These are phyloP conservation scores for Solanum ahanhuiri DNA, from an alignment of 257 asterid genomes.

Conservation along the genomic window DNA sequence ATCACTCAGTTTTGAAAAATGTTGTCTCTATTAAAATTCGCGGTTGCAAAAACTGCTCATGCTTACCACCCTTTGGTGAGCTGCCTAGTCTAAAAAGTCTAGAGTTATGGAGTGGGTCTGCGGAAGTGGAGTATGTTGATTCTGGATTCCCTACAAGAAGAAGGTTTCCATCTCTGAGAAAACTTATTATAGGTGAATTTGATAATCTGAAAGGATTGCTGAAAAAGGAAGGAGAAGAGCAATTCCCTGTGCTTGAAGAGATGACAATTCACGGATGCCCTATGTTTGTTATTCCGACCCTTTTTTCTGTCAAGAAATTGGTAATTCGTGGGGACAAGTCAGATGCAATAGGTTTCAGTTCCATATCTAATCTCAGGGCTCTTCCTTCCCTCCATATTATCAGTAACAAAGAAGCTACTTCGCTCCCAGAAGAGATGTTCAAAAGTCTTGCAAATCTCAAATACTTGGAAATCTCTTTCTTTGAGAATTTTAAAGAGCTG, in stretches of 20 bases:
- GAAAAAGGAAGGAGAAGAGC: neutral
- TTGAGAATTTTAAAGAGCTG: no score
- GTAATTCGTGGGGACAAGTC: no score
- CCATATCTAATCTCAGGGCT: no score
- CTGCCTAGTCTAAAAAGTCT: conserved; percentile 1
- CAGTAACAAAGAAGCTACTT: fast-evolving
- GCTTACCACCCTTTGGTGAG: conserved; percentile 10
- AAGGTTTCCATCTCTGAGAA: neutral
- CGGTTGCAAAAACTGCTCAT: neutral
- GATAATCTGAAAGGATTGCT: conserved; percentile 8
- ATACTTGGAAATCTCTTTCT: no score
- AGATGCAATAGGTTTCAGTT: no score
- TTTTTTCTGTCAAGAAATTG: no score
- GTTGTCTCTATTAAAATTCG: fast-evolving
- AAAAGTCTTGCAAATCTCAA: no score
- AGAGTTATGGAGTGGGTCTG: neutral
- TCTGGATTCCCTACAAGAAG: neutral
- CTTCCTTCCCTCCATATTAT: no score
- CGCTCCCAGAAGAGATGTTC: no score
- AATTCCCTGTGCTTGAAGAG: conserved; percentile 3
- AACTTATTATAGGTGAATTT: fast-evolving
- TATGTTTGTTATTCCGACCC: neutral
- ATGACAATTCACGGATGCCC: neutral
- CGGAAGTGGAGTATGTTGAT: neutral
- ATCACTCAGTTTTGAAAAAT: no score